Evolutionary conservation across 768 basidiomycete species (phyloP), one percentile per base, ranked within the genome.

Genomic region (Tricholoma bakamatsutake): DNA sequence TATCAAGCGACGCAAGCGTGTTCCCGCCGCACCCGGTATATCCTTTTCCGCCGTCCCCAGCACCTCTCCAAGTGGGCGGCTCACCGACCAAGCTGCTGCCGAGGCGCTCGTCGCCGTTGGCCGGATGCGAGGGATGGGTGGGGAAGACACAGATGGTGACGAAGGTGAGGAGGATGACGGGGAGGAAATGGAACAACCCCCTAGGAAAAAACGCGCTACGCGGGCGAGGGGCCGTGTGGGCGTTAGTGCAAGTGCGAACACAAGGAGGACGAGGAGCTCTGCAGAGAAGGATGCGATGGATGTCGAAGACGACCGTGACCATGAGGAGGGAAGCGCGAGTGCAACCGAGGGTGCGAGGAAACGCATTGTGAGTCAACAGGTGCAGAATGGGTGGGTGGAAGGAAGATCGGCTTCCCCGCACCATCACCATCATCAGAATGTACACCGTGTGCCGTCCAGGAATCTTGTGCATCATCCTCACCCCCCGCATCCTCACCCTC

Each of bases 1-100:
- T 62, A 99, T 99, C 80, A 99, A 99, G 75, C 83, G 97, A 33
- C 80, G 97, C 61, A 98, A 98, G 73, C 87, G 97, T 62, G 95
- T 99, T 40, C 94, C 97, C 34, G 95, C 96, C 50, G 93, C 95
- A 40, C 83, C 88, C 17, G 80, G 74, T 8, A 34, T 59, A 5
- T 57, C 60, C 2, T 56, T 61, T n/a, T 47, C 58, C 42, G 45
- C 51, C 39, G 31, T 15, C 15, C 52, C 31, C 47, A 31, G 17
- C 34, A 58, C 52, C 15, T 53, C 17, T 12, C 58, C 66, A 31
- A 60, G 66, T 18, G 72, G 68, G 15, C 71, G 75, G 50, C 74
- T 90, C 76, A 80, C 86, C 10, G 92, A 94, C 67, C 90, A 92
- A 66, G 90, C 90, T 35, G 92, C 92, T 1, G 92, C 92, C 10